Evolutionary conservation across 2,329 filamentous ascomycete species (phyloP), one percentile per base, ranked within the genome.

Genomic region (Aspergillus costaricaensis): DNA sequence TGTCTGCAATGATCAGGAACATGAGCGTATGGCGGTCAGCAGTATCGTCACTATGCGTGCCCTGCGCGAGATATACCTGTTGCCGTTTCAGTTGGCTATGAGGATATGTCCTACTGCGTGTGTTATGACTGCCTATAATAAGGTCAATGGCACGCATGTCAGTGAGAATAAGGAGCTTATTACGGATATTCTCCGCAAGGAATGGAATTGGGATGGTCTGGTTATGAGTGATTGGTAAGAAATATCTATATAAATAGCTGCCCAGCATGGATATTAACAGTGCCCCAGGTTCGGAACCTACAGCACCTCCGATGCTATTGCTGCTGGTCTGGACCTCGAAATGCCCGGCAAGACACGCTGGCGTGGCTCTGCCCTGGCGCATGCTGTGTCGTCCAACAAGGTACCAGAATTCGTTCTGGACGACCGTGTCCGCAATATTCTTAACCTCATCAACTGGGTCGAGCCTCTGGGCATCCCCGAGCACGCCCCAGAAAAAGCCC

Each of bases 51-150:
- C 78, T 1, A 68, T 86, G 59, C 77, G 86, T 52, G 83, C 86
- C 1, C 70, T 88, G 58, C 78, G 86, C 17, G 87, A 89, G 68
- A 84, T 88, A 15, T 88, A 89, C 64, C 77, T 89, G 3, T 78
- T 84, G 69, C 86, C 87, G 0, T 89, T 89, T 62, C 84, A 88
- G 69, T 81, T 88, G 60, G 85, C 84, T 0, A 77, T 88, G 59
- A 77, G 82, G 17, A 81, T 86, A 25, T 82, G 81, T 8, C 81
- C 83, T 27, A 82, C 83, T 2, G 81, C 81, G 66, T 82, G 83
- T 58, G 71, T 85, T 10, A 87, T 87, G 85, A 84, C 83, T 7
- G 79, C 84, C 3, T 87, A 87, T 67, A 86, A 86, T 63, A 80
- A 82, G 65, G 71, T 85, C 60, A 86, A 85, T 67, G 83, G 83